phyloP scores from a whole-genome alignment of 306 rosid species.

The Prunus dulcis region DNA sequence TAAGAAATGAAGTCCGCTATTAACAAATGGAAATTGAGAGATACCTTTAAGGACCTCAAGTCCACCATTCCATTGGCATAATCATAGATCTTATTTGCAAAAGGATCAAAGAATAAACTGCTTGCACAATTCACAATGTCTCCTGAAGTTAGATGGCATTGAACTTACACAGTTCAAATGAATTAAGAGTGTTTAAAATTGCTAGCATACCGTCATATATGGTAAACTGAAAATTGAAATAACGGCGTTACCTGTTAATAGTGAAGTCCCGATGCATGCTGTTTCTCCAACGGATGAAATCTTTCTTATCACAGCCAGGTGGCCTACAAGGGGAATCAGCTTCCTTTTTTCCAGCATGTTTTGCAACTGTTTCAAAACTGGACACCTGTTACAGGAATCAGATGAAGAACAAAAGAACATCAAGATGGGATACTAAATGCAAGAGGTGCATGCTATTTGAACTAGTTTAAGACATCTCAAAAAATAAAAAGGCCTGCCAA shows the following conservation, averaged over 20 bases:
- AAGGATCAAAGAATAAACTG: conserved; percentile 94
- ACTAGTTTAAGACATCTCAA: neutral
- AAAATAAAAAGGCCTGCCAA: neutral
- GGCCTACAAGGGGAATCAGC: conserved; percentile 36
- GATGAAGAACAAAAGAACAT: conserved; percentile 9
- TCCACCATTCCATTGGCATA: conserved; percentile 45
- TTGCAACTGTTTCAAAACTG: conserved; percentile 73
- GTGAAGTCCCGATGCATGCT: conserved; percentile 79
- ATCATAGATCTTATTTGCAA: conserved; percentile 39
- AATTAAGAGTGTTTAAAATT: conserved; percentile 1
- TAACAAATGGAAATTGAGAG: neutral
- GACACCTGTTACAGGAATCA: conserved; percentile 57
- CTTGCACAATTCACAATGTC: conserved; percentile 36
- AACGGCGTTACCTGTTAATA: conserved; percentile 55
- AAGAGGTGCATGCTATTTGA: neutral
- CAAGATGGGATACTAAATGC: conserved; percentile 11
- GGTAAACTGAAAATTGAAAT: neutral
- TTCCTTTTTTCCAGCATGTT: conserved; percentile 25
- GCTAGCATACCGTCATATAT: neutral
- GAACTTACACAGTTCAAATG: neutral
- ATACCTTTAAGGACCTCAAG: conserved; percentile 46
- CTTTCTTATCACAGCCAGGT: conserved; percentile 39
- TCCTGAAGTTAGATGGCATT: conserved; percentile 21
- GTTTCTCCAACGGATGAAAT: conserved; percentile 57
- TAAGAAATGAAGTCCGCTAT: neutral